Percentiles rank a stretch among this genome's conserved stretches.
Conservation (phyloP, 78 protist genomes). For the Cavenderia fasciculata region DNA sequence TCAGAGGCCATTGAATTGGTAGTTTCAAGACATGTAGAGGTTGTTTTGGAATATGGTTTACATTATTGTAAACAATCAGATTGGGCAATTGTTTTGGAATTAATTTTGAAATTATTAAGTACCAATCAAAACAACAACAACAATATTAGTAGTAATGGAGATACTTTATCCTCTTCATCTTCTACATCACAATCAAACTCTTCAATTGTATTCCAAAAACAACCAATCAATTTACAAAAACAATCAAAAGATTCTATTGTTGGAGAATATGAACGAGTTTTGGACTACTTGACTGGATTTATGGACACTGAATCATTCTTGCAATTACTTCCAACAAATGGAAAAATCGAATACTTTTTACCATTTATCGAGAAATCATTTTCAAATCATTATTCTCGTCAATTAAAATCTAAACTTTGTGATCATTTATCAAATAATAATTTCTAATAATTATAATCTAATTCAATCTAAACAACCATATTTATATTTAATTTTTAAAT, state of each 20-base stretch:
- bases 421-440: not conserved
- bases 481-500: too few species aligned
- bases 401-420: slow-evolving; percentile 19
- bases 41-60: slow-evolving; percentile 40
- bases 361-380: slow-evolving; percentile 64
- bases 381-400: slow-evolving; percentile 51
- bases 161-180: too few species aligned
- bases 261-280: slow-evolving; percentile 29
- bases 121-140: too few species aligned
- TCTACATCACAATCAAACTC: too few species aligned
- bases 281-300: slow-evolving; percentile 27
- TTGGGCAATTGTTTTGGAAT: slow-evolving; percentile 42
- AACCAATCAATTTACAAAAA: too few species aligned
- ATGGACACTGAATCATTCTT: slow-evolving; percentile 67
- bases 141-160: too few species aligned
- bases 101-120: too few species aligned
- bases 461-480: too few species aligned
- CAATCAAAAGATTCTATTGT: slow-evolving; percentile 6
- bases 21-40: not conserved
- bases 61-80: slow-evolving; percentile 43
- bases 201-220: too few species aligned
- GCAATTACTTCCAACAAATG: slow-evolving; percentile 49
- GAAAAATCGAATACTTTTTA: slow-evolving; percentile 56
- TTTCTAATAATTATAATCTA: too few species aligned
- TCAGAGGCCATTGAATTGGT: slow-evolving; percentile 46